Conservation (phyloP, 2,329 filamentous ascomycete species). For the Lecanoromycetidae sp. region DNA sequence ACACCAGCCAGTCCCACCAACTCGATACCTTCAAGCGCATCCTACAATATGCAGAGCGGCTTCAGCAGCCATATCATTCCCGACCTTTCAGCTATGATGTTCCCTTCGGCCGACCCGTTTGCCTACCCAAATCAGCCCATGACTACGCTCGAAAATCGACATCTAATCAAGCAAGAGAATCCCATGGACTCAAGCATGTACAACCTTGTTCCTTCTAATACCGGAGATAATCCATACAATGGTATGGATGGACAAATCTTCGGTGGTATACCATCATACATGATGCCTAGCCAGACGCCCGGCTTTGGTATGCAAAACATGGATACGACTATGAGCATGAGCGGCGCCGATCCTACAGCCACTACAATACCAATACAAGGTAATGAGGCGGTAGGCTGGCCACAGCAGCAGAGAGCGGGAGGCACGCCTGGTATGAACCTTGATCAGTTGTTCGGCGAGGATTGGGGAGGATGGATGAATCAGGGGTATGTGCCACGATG, state of each 20-base stretch:
- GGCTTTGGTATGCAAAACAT: constrained; percentile 4
- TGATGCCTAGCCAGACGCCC: constrained; percentile 3
- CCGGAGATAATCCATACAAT: constrained; percentile 1
- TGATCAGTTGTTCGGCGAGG: constrained; percentile 31
- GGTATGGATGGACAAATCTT: constrained; percentile 2
- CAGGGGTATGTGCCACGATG: constrained; percentile 21
- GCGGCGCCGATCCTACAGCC: not conserved
- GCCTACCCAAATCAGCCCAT: constrained; percentile 39
- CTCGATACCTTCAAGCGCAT: constrained; percentile 6
- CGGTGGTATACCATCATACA: constrained; percentile 6
- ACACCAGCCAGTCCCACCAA: constrained; percentile 2
- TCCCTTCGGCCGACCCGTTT: constrained; percentile 38
- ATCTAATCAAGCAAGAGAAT: constrained; percentile 12
- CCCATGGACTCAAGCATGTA: not conserved
- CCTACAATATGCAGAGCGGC: not conserved
- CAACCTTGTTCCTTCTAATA: constrained; percentile 3
- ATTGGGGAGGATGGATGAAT: constrained; percentile 24
- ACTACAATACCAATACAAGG: constrained; percentile 1
- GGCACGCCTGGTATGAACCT: constrained; percentile 23
- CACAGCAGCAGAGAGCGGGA: constrained; percentile 4
- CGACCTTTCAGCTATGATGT: constrained; percentile 40
- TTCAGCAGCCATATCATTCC: constrained; percentile 23
- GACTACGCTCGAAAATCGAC: constrained; percentile 31
- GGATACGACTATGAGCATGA: constrained; percentile 4
- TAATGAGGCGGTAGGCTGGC: constrained; percentile 1